Conservation (phyloP, 2,329 filamentous ascomycete genomes). For the Diaporthe sp. region DNA sequence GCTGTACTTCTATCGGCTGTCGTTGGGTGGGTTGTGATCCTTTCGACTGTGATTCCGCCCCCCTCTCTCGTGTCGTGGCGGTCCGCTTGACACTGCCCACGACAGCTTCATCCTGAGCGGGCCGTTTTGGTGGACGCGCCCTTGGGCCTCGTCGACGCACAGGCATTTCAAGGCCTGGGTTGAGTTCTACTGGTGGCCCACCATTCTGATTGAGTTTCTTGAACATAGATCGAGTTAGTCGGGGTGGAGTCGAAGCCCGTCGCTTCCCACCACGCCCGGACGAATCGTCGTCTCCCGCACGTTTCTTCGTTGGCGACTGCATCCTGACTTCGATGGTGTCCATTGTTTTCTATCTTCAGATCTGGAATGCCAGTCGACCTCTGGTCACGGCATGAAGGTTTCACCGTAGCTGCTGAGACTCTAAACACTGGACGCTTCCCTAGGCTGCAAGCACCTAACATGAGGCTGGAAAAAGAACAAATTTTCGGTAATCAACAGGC, state of each 20-base stretch:
- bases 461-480: background rate
- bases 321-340: background rate
- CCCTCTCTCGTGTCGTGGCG: too few relatives aligned
- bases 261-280: background rate
- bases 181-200: conserved; percentile 1
- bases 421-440: too few relatives aligned
- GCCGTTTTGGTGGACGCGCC: background rate
- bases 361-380: too few relatives aligned
- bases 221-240: conserved; percentile 31
- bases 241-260: background rate
- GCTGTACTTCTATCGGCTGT: background rate
- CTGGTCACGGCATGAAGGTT: background rate
- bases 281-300: background rate
- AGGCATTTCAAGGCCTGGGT: conserved; percentile 27
- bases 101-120: background rate
- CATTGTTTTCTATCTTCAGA: background rate
- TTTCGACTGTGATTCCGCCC: background rate
- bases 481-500: too few relatives aligned
- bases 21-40: background rate
- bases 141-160: background rate
- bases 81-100: background rate
- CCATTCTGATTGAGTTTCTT: conserved; percentile 23
- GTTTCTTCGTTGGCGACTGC: conserved; percentile 19
- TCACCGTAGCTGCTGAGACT: background rate
- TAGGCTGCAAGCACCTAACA: background rate